These are phyloP conservation scores for Solanum hybrid DNA, from an alignment of 305 asterid species.

Conservation along the genomic window DNA sequence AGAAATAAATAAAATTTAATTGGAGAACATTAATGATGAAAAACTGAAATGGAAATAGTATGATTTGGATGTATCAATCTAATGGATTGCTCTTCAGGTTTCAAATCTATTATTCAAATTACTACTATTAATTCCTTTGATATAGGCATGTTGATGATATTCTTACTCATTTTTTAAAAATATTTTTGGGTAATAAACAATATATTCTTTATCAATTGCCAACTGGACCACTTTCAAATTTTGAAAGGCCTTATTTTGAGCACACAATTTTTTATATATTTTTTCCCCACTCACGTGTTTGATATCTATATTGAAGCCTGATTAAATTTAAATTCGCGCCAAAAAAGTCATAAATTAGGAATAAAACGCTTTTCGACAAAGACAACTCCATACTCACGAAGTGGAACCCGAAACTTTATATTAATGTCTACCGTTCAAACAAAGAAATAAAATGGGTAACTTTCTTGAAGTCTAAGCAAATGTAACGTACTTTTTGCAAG, in stretches of 20 bases:
- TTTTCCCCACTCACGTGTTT: too few relatives aligned
- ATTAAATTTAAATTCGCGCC: background rate
- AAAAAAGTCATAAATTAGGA: too few relatives aligned
- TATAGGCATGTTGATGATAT: background rate
- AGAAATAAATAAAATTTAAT: background rate
- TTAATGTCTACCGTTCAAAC: background rate
- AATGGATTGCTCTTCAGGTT: background rate
- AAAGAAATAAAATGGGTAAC: background rate
- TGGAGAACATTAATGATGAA: background rate
- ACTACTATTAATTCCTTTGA: background rate
- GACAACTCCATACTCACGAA: background rate
- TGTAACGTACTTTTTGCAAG: background rate
- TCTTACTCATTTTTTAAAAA: background rate
- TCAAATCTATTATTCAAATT: background rate
- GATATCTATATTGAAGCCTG: background rate
- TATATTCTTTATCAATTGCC: background rate
- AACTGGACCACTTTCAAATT: background rate
- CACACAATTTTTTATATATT: background rate
- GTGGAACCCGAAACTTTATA: background rate
- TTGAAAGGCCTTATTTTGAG: background rate
- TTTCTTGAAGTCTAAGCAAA: constrained; percentile 3
- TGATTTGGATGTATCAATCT: background rate
- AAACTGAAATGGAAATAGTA: background rate
- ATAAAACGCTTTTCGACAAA: background rate
- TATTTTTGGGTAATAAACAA: background rate